Evolutionary conservation across 2,329 filamentous ascomycete genomes (phyloP).

Genomic region (Colletotrichum spaethianum): DNA sequence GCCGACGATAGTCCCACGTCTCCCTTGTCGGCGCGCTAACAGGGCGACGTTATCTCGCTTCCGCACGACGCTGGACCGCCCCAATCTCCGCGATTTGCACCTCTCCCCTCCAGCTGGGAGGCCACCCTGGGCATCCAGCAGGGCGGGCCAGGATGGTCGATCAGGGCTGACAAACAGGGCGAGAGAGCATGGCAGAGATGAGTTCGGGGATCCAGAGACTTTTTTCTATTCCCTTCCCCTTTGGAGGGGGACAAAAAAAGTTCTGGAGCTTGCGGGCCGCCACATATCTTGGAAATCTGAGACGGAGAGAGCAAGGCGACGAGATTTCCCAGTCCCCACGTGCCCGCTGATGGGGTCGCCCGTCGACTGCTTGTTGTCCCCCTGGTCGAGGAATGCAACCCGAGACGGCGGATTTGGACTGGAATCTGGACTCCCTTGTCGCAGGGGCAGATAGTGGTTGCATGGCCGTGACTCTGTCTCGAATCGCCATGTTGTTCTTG

Average conservation of each 20-base stretch:
- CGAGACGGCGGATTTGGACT: conserved; percentile 15
- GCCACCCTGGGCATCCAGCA: conserved; percentile 14
- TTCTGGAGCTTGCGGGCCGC: conserved; percentile 15
- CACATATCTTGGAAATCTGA: conserved; percentile 8
- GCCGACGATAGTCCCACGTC: neutral
- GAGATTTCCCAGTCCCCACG: conserved; percentile 27
- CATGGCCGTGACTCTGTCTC: conserved; percentile 21
- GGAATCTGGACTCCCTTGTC: conserved; percentile 31
- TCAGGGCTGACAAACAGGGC: conserved; percentile 5
- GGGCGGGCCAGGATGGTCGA: conserved; percentile 8
- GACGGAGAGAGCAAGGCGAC: neutral
- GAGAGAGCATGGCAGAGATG: conserved; percentile 15
- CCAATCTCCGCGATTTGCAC: conserved; percentile 37
- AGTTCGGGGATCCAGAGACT: conserved; percentile 18
- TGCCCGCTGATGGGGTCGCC: conserved; percentile 6
- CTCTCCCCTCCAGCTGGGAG: conserved; percentile 18
- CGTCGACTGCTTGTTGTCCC: conserved; percentile 24
- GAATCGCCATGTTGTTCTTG: neutral
- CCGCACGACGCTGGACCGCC: conserved; percentile 25
- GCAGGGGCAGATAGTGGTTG: conserved; percentile 16
- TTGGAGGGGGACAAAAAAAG: neutral
- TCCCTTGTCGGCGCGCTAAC: conserved; percentile 29
- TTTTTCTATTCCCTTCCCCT: neutral
- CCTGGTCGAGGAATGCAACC: conserved; percentile 23
- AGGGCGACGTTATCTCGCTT: conserved; percentile 36